Evolutionary conservation across 1,284 basidiomycete genomes (phyloP).

Genomic region (Inonotus obliquus): DNA sequence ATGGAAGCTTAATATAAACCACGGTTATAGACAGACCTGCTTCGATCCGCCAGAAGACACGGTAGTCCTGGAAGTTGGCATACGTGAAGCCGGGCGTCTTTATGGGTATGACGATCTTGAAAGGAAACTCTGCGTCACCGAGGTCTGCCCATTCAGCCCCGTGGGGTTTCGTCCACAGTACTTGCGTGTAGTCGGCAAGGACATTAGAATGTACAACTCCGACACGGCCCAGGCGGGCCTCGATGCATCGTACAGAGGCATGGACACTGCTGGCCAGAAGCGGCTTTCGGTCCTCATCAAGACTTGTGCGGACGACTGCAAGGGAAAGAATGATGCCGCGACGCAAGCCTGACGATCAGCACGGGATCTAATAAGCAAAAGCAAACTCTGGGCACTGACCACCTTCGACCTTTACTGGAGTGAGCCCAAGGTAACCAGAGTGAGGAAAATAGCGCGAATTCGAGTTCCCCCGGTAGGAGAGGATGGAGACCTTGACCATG

Average conservation of each 20-base stretch:
- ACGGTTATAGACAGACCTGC: slow-evolving; percentile 49
- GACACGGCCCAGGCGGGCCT: slow-evolving; percentile 59
- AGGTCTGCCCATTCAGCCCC: slow-evolving; percentile 51
- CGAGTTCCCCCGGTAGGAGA: slow-evolving; percentile 58
- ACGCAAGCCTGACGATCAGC: slow-evolving; percentile 10
- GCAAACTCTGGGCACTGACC: slow-evolving; percentile 36
- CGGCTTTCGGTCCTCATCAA: slow-evolving; percentile 66
- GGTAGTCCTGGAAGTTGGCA: slow-evolving; percentile 69
- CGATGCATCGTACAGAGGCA: slow-evolving; percentile 73
- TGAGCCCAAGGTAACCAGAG: slow-evolving; percentile 74
- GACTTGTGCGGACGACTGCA: slow-evolving; percentile 55
- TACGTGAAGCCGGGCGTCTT: slow-evolving; percentile 63
- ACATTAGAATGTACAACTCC: slow-evolving; percentile 53
- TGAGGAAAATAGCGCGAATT: slow-evolving; percentile 69
- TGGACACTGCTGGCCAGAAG: slow-evolving; percentile 58
- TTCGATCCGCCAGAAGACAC: slow-evolving; percentile 77
- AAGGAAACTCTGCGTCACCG: slow-evolving; percentile 61
- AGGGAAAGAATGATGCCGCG: neutral
- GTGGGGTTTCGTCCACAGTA: slow-evolving; percentile 65
- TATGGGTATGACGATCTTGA: slow-evolving; percentile 63
- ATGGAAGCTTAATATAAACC: slow-evolving; percentile 12
- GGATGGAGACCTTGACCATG: slow-evolving; percentile 64
- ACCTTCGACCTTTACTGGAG: slow-evolving; percentile 73
- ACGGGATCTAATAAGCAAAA: slow-evolving; percentile 12
- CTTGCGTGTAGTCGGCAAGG: slow-evolving; percentile 59